Base-by-base conservation (phyloP, 2,329 filamentous ascomycete species). In the Sordariomycetes sp. region DNA sequence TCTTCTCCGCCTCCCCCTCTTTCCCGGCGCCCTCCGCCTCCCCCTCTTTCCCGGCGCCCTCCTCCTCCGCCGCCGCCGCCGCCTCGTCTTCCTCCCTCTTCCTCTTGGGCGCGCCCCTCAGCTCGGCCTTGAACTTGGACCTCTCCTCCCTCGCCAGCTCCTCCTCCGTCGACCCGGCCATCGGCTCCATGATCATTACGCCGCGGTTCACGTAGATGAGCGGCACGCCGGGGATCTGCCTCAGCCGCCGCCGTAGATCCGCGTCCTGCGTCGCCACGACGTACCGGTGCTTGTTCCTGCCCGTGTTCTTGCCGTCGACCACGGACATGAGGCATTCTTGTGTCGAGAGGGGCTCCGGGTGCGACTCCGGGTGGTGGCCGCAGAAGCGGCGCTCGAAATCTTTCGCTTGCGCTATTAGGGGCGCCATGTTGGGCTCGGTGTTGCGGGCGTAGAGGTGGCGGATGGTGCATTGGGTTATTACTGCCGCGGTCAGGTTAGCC, bases 401-500 rank as follows among this genome's bases (percentile, higher is more conserved):
- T 72, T 94, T 93, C 22, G 89, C 89, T 62, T 85, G 77, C 53
- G 86, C 80, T 65, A 95, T 92, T 56, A 88, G 80, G n/a, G 75
- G 74, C 61, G 71, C 68, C 25, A 79, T 71, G 32, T 78, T 76
- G 2, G 79, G 77, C 60, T 82, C 79, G 64, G 68, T 76, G 62
- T 81, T 80, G 57, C 79, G 76, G 20, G 79, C 79, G 72, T 93
- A 93, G 52, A 94, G 80, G 69, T 90, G 87, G 64, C 88, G 84
- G 69, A 92, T 91, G 59, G 83, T 87, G 74, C 88, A 91, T 74
- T 90, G 87, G 22, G 88, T 90, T 62, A 92, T 89, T 82, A 91
- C 83, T 86, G 60, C 18, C 10, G 12, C 5, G 43, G 8, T 22
- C 2, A 53, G 59, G 28, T 12, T 40, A 32, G 59, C 37, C 54